A percentile compares a stretch with the other conserved stretches of the same genome.
These are phyloP conservation scores for Pugionium dolabratum DNA, from an alignment of 345 rosid genomes.

Conservation along the genomic window DNA sequence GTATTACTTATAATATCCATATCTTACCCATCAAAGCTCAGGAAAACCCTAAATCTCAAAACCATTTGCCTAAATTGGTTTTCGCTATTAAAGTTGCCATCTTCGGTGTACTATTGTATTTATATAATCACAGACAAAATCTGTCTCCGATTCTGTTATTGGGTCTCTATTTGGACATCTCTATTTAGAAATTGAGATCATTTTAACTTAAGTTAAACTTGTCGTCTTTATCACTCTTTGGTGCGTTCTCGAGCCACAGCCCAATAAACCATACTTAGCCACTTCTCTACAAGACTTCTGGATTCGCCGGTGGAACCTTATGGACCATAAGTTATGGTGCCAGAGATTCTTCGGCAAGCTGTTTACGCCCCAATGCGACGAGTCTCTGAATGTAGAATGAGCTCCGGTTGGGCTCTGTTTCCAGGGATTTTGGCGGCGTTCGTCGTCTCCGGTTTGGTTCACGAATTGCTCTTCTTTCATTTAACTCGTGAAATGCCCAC, in stretches of 20 bases:
- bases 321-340: too few species aligned
- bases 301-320: slow-evolving; percentile 61
- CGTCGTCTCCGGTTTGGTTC: slow-evolving; percentile 41
- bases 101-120: slow-evolving; percentile 23
- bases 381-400: neutral
- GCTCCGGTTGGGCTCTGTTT: slow-evolving; percentile 6
- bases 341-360: slow-evolving; percentile 46
- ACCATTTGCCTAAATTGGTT: slow-evolving; percentile 32
- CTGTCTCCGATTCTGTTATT: slow-evolving; percentile 24
- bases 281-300: slow-evolving; percentile 65
- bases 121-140: slow-evolving; percentile 22
- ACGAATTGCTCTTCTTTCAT: slow-evolving; percentile 40
- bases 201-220: slow-evolving; percentile 34
- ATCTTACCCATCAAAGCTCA: slow-evolving; percentile 46
- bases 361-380: slow-evolving; percentile 43
- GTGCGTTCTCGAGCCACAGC: slow-evolving; percentile 45
- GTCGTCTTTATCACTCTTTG: slow-evolving; percentile 24
- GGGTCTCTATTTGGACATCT: slow-evolving; percentile 21
- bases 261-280: slow-evolving; percentile 52
- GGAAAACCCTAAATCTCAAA: slow-evolving; percentile 34
- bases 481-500: slow-evolving; percentile 33
- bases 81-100: slow-evolving; percentile 42
- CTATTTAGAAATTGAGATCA: slow-evolving; percentile 40
- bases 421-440: slow-evolving; percentile 34
- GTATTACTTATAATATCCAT: too few species aligned